Conservation (phyloP, 257 asterid species). For the Striga asiatica region DNA sequence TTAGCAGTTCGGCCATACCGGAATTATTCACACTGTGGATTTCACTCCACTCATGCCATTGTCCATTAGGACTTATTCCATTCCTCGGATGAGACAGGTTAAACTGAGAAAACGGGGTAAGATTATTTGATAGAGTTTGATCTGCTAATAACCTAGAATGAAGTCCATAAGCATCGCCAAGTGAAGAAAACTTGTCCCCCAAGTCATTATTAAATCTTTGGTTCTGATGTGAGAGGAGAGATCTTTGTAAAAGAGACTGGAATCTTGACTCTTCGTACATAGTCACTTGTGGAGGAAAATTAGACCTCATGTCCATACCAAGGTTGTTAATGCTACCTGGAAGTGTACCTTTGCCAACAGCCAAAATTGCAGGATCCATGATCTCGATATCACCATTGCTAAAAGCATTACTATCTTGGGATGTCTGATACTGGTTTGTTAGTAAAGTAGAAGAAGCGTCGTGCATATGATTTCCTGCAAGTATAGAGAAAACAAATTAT, state of each 20-base stretch:
- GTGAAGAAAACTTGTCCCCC: slow-evolving; percentile 38
- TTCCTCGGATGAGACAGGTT: slow-evolving; percentile 51
- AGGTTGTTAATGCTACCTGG: slow-evolving; percentile 43
- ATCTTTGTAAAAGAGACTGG: slow-evolving; percentile 55
- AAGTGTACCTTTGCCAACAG: slow-evolving; percentile 84
- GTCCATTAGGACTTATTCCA: slow-evolving; percentile 57
- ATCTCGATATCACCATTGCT: slow-evolving; percentile 68
- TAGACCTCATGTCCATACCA: slow-evolving; percentile 42
- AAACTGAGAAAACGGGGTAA: slow-evolving; percentile 52
- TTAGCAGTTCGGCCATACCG: slow-evolving; percentile 61
- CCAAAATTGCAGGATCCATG: slow-evolving; percentile 95
- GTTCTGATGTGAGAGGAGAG: slow-evolving; percentile 54
- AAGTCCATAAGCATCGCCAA: slow-evolving; percentile 47
- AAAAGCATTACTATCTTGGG: slow-evolving; percentile 31
- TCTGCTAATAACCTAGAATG: slow-evolving; percentile 61
- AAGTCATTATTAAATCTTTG: slow-evolving; percentile 47
- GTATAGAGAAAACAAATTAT: not conserved
- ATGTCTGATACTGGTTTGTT: slow-evolving; percentile 49
- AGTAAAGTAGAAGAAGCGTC: slow-evolving; percentile 36
- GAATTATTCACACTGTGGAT: slow-evolving; percentile 46
- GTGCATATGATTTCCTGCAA: slow-evolving; percentile 52
- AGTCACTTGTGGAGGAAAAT: slow-evolving; percentile 44
- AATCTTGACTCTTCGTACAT: slow-evolving; percentile 54
- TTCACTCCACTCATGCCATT: slow-evolving; percentile 59
- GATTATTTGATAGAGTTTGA: slow-evolving; percentile 46